Conservation (phyloP, 202 grass and related monocot genomes). For the Cymbopogon flexuosus region DNA sequence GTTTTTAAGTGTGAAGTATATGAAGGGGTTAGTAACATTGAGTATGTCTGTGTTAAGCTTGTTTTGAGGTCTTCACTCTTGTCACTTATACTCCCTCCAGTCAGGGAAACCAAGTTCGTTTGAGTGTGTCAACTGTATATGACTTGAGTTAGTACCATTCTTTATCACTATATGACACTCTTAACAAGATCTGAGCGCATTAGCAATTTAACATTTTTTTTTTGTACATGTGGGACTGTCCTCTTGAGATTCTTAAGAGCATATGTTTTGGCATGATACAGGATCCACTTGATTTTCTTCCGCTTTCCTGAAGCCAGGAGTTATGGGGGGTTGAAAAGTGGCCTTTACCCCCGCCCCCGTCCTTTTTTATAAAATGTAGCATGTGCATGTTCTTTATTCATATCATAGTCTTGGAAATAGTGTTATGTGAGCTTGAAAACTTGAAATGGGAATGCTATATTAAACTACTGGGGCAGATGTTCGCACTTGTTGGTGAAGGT, state of each 20-base stretch:
- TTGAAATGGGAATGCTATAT: background rate
- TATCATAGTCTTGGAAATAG: background rate
- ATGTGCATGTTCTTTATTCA: background rate
- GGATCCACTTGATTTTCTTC: background rate
- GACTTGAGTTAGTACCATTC: background rate
- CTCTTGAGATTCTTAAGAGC: background rate
- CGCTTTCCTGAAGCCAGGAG: background rate
- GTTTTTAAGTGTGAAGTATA: background rate
- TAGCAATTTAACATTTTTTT: background rate
- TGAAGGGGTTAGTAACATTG: background rate
- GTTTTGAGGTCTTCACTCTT: background rate
- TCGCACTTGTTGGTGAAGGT: background rate
- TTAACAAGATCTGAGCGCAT: background rate
- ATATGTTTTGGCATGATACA: background rate
- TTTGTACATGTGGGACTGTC: background rate
- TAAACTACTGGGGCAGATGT: background rate
- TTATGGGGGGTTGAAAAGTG: background rate
- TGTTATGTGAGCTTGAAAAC: background rate
- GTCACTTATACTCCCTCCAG: background rate
- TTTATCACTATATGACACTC: background rate
- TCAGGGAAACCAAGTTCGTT: background rate
- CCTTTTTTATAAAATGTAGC: background rate
- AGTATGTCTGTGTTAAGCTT: background rate
- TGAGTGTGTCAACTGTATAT: background rate
- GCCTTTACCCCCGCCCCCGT: background rate